These are phyloP conservation scores for Suhomyces taliae DNA, from an alignment of 1,139 yeast species.

Conservation along the genomic window DNA sequence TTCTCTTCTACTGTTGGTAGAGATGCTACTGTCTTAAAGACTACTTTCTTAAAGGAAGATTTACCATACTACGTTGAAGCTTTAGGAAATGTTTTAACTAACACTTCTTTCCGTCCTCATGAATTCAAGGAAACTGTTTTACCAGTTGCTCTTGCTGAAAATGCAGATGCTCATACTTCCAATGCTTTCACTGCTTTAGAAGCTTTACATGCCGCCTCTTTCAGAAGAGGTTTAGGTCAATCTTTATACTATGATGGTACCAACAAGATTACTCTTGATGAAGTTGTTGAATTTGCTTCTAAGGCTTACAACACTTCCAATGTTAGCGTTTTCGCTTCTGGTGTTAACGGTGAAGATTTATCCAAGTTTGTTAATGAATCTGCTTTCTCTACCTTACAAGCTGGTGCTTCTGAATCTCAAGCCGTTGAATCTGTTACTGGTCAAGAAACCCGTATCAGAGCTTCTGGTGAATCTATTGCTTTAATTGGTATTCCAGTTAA, in stretches of 20 bases:
- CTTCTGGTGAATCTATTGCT: slow-evolving; percentile 67
- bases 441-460: slow-evolving; percentile 73
- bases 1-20: slow-evolving; percentile 72
- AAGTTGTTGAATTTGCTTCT: slow-evolving; percentile 65
- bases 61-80: slow-evolving; percentile 92
- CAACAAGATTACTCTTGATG: slow-evolving; percentile 59
- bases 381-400: slow-evolving; percentile 62
- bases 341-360: slow-evolving; percentile 74
- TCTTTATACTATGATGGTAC: slow-evolving; percentile 75
- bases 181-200: slow-evolving; percentile 69
- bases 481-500: slow-evolving; percentile 80
- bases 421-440: slow-evolving; percentile 57
- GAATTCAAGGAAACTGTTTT: slow-evolving; percentile 79
- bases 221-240: slow-evolving; percentile 87
- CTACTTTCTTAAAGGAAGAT: slow-evolving; percentile 82
- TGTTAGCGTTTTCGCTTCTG: slow-evolving; percentile 70
- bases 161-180: slow-evolving; percentile 47
- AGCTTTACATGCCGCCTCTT: slow-evolving; percentile 76
- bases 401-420: slow-evolving; percentile 51
- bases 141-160: slow-evolving; percentile 71
- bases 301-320: slow-evolving; percentile 70
- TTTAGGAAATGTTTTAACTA: slow-evolving; percentile 72
- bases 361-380: slow-evolving; percentile 65
- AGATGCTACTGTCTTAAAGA: slow-evolving; percentile 77
- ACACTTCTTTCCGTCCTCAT: slow-evolving; percentile 76